A percentile compares a stretch with the other conserved stretches of the same genome.
Evolutionary conservation across 1,139 yeast genomes (phyloP).

Genomic region (Kazachstania sp.): DNA sequence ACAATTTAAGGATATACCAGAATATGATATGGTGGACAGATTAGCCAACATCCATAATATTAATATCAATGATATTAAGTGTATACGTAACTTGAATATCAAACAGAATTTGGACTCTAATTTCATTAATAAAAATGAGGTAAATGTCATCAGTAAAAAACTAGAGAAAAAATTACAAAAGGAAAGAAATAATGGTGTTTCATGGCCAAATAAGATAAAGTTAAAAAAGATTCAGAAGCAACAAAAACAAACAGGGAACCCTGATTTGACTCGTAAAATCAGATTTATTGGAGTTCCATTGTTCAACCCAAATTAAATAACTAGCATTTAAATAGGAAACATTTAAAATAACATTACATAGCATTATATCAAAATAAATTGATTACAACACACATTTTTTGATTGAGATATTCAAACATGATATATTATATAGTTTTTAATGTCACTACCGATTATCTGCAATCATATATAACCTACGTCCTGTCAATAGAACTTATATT

Average conservation of each 20-base stretch:
- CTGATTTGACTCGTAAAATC: background rate
- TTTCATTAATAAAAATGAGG: slow-evolving; percentile 12
- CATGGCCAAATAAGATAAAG: slow-evolving; percentile 22
- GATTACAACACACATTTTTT: too few species aligned
- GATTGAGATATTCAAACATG: too few species aligned
- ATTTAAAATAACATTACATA: background rate
- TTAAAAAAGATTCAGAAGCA: slow-evolving; percentile 6
- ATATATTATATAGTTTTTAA: too few species aligned
- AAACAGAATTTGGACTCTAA: slow-evolving; percentile 9
- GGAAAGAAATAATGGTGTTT: slow-evolving; percentile 15
- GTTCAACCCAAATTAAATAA: slow-evolving; percentile 4
- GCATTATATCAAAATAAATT: too few species aligned
- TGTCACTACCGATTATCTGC: too few species aligned
- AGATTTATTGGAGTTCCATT: slow-evolving; percentile 9
- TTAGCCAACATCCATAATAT: slow-evolving; percentile 20
- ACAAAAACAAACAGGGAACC: background rate
- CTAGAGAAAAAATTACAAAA: slow-evolving; percentile 19
- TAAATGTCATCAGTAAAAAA: slow-evolving; percentile 16
- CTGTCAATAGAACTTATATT: too few species aligned
- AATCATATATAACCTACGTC: too few species aligned
- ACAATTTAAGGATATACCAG: background rate
- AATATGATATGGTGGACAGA: slow-evolving; percentile 4
- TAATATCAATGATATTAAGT: slow-evolving; percentile 18
- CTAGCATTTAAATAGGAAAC: background rate
- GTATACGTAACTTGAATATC: slow-evolving; percentile 8